Conservation (phyloP, 2,329 filamentous ascomycete genomes). For the Exophiala calicioides region DNA sequence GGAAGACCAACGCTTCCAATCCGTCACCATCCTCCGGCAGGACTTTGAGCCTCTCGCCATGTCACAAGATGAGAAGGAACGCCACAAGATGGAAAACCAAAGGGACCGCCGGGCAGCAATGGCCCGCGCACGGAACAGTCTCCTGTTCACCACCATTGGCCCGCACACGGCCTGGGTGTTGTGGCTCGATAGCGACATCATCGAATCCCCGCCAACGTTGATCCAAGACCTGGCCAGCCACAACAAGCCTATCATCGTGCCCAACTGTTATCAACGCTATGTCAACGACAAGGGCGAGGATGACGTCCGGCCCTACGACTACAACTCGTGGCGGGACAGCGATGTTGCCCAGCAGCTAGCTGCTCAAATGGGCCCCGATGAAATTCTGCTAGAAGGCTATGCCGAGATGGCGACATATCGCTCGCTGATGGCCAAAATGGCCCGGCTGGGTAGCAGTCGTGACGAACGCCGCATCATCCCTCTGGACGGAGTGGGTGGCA, state of each 20-base stretch:
- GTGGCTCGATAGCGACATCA: slow-evolving; percentile 89
- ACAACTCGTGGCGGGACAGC: slow-evolving; percentile 96
- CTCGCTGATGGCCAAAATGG: slow-evolving; percentile 84
- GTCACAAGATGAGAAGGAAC: slow-evolving; percentile 82
- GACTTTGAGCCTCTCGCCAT: slow-evolving; percentile 82
- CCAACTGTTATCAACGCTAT: slow-evolving; percentile 93
- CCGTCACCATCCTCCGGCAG: slow-evolving; percentile 90
- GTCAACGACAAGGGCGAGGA: slow-evolving; percentile 69
- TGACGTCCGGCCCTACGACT: slow-evolving; percentile 86
- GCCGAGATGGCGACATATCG: slow-evolving; percentile 90
- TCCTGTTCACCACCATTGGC: slow-evolving; percentile 92
- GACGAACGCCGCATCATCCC: slow-evolving; percentile 66
- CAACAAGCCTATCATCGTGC: slow-evolving; percentile 87
- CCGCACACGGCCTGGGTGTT: slow-evolving; percentile 92
- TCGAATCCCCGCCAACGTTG: slow-evolving; percentile 80
- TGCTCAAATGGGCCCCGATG: slow-evolving; percentile 80
- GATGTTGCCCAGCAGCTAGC: slow-evolving; percentile 74
- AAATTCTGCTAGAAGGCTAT: slow-evolving; percentile 92
- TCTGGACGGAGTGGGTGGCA: slow-evolving; percentile 91
- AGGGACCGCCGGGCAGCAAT: slow-evolving; percentile 83
- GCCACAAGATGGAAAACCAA: slow-evolving; percentile 90
- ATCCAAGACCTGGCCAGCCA: slow-evolving; percentile 90
- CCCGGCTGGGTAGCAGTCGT: slow-evolving; percentile 55
- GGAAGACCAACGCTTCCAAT: slow-evolving; percentile 81
- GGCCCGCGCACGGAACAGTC: slow-evolving; percentile 88